Conservation (phyloP, 225 moss, liverwort and hornwort genomes). For the Sphagnum tenellum region DNA sequence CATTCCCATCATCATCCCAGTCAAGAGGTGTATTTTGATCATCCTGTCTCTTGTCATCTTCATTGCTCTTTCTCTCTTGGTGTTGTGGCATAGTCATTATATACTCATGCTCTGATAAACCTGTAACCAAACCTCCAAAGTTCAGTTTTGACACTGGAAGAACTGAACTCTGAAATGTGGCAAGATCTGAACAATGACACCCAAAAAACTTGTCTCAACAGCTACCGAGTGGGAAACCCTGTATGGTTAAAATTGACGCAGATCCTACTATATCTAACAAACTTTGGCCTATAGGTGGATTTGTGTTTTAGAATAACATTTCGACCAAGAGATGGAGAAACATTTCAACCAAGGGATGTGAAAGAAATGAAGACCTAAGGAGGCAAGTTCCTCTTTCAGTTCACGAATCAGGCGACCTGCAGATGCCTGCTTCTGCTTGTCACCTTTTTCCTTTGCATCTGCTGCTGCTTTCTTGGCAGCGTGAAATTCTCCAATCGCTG, state of each 20-base stretch:
- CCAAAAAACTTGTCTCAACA: too few relatives aligned
- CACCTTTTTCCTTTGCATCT: constrained; percentile 73
- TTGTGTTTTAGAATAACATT: too few relatives aligned
- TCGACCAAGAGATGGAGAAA: too few relatives aligned
- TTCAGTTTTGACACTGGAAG: too few relatives aligned
- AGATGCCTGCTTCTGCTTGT: constrained; percentile 80
- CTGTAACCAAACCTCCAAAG: constrained; percentile 8
- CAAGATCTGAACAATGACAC: too few relatives aligned
- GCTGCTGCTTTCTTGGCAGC: constrained; percentile 83
- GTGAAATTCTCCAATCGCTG: constrained; percentile 63
- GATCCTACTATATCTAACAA: too few relatives aligned
- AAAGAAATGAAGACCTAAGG: constrained; percentile 39
- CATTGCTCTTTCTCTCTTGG: constrained; percentile 32
- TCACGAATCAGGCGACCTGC: constrained; percentile 90
- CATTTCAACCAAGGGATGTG: too few relatives aligned
- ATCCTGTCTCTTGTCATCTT: constrained; percentile 30
- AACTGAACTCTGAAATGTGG: too few relatives aligned
- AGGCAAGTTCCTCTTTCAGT: constrained; percentile 70
- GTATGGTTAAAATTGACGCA: too few relatives aligned
- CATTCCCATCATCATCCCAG: constrained; percentile 34
- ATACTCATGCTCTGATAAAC: constrained; percentile 44
- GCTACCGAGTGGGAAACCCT: too few relatives aligned
- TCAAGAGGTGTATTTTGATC: constrained; percentile 33
- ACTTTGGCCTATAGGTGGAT: too few relatives aligned
- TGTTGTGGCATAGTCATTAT: constrained; percentile 13